phyloP scores from a whole-genome alignment of 805 yeast genomes.

The Pichia scutulata region DNA sequence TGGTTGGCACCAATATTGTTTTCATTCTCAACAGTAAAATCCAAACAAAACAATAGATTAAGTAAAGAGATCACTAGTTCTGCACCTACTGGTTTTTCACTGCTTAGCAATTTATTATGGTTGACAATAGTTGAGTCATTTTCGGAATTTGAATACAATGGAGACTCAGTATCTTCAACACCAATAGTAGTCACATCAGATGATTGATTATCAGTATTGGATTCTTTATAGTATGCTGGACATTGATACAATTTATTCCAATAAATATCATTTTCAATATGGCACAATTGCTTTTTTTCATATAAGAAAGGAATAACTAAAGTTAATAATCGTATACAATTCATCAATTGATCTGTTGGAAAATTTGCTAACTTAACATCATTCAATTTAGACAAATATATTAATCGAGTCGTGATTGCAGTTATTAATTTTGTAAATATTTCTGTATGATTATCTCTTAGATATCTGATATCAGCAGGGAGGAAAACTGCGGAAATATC shows the following conservation, averaged over 20 bases:
- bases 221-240: neutral
- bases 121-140: neutral
- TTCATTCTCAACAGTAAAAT: slow-evolving; percentile 41
- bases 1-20: slow-evolving; percentile 1
- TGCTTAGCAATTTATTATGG: neutral
- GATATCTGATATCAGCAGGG: slow-evolving; percentile 46
- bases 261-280: slow-evolving; percentile 29
- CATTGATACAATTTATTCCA: slow-evolving; percentile 30
- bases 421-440: slow-evolving; percentile 51
- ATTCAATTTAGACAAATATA: slow-evolving; percentile 18
- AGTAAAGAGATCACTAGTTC: slow-evolving; percentile 32
- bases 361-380: slow-evolving; percentile 21
- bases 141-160: neutral
- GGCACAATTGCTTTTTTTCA: slow-evolving; percentile 32
- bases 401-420: slow-evolving; percentile 29
- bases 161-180: neutral
- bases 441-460: slow-evolving; percentile 48
- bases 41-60: slow-evolving; percentile 45
- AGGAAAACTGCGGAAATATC: slow-evolving; percentile 56
- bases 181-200: neutral
- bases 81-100: slow-evolving; percentile 30
- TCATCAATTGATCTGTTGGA: slow-evolving; percentile 37
- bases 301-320: slow-evolving; percentile 59
- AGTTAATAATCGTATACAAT: slow-evolving; percentile 58
- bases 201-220: neutral